Evolutionary conservation across 2,329 filamentous ascomycete species (phyloP), one percentile per base, ranked within the genome.

Genomic region (Fusarium buxicola): DNA sequence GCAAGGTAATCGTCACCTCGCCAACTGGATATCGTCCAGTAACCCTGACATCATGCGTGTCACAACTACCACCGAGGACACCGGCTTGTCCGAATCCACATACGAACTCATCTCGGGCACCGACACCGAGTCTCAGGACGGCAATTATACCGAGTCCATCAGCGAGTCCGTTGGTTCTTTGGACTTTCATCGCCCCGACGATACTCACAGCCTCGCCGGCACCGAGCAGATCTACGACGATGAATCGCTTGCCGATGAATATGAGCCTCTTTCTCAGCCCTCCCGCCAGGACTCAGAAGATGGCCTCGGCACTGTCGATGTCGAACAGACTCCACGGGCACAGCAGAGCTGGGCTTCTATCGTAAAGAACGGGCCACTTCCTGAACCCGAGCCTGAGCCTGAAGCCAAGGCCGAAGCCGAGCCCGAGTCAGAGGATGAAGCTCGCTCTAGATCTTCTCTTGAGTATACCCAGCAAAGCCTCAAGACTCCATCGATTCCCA

Each of bases 21-120:
- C 84, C 68, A 82, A 84, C 78, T 87, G 84, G 84, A 78, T 88
- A 44, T 85, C 83, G 7, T 81, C 80, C 49, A 86, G 84, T 68
- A 80, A 84, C 27, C 83, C 83, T 48, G 81, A 84, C 74, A 85
- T 86, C 62, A 85, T 86, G 82, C 79, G 78, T 63, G 74, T 79
- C 18, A 75, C 76, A 32, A 75, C 71, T 49, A 75, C 76, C 25
- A 77, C 80, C 55, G 81, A 83, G 35, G 79, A 81, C 61, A 81
- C 83, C 72, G 85, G 77, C 67, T 71, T 87, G 69, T 75, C 79
- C 69, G 85, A 86, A 68, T 85, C 85, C 52, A 78, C 83, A 56
- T 88, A 84, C 72, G 85, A 87, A 69, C 75, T 87, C 43, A 82
- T 88, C 71, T 77, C 77, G 51, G 78, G 77, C 65, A 82, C 80